Evolutionary conservation across 2,329 filamentous ascomycete genomes (phyloP).

Genomic region (Aureobasidium pullulans): DNA sequence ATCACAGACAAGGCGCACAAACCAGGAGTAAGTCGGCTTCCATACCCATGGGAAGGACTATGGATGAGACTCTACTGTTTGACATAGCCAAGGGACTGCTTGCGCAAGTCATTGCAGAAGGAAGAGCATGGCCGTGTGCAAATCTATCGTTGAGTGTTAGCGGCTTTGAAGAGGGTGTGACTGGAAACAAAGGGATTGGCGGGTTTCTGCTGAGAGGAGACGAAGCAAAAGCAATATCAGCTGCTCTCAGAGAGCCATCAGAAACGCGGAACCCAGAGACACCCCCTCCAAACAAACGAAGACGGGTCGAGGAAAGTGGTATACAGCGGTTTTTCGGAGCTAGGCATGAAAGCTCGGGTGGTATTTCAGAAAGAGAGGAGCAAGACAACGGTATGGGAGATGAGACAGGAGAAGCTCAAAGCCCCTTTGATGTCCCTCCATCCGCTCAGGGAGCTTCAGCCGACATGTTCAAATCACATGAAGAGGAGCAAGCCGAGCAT

Average conservation of each 20-base stretch:
- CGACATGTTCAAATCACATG: background rate
- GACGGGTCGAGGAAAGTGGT: conserved; percentile 26
- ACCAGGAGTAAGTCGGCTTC: conserved; percentile 66
- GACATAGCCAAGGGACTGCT: conserved; percentile 70
- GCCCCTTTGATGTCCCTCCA: background rate
- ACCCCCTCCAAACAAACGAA: conserved; percentile 28
- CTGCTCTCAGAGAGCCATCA: conserved; percentile 20
- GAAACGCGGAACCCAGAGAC: conserved; percentile 19
- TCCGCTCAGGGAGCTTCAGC: background rate
- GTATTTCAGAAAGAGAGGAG: conserved; percentile 7
- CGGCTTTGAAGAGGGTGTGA: conserved; percentile 85
- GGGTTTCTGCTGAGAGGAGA: conserved; percentile 69
- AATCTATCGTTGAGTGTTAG: conserved; percentile 82
- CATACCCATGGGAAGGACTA: conserved; percentile 66
- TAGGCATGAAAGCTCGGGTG: conserved; percentile 19
- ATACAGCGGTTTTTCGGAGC: conserved; percentile 30
- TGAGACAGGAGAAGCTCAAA: background rate
- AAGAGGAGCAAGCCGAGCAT: background rate
- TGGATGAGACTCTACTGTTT: conserved; percentile 67
- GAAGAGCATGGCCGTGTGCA: conserved; percentile 80
- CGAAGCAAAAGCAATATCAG: conserved; percentile 44
- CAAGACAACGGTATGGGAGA: background rate
- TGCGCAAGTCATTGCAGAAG: conserved; percentile 69
- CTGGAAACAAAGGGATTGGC: conserved; percentile 78
- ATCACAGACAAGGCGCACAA: conserved; percentile 68